These are phyloP conservation scores for Nemania sp. DNA, from an alignment of 2,329 filamentous ascomycete genomes.

Conservation along the genomic window DNA sequence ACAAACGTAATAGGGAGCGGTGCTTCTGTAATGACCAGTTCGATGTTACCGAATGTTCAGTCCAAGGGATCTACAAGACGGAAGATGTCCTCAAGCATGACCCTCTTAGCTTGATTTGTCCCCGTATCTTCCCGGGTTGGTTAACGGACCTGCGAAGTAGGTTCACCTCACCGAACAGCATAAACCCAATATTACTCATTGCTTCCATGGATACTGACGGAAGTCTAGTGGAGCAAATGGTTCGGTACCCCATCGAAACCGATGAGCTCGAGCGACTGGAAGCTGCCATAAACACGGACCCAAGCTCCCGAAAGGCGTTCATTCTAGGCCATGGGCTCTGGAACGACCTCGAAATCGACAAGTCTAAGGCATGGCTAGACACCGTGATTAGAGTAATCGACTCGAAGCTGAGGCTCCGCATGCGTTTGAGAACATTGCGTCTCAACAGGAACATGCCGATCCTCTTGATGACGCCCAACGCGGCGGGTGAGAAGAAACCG, in stretches of 20 bases:
- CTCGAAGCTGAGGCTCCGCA: constrained; percentile 38
- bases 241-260: constrained; percentile 56
- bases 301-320: constrained; percentile 55
- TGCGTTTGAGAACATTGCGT: constrained; percentile 31
- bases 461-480: constrained; percentile 59
- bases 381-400: constrained; percentile 51
- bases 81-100: constrained; percentile 58
- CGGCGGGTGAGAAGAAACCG: constrained; percentile 59
- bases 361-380: constrained; percentile 57
- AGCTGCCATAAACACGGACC: constrained; percentile 49
- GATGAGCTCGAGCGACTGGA: constrained; percentile 56
- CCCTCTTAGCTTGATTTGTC: constrained; percentile 56
- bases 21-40: constrained; percentile 64
- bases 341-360: constrained; percentile 59
- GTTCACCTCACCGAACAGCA: constrained; percentile 7
- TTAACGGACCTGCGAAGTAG: constrained; percentile 47
- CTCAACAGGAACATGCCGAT: constrained; percentile 41
- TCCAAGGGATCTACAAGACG: constrained; percentile 62
- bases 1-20: constrained; percentile 49
- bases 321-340: constrained; percentile 62
- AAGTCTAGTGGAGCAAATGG: constrained; percentile 56
- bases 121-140: constrained; percentile 50
- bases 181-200: too few relatives aligned
- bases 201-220: constrained; percentile 23
- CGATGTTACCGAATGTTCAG: constrained; percentile 61